These are phyloP conservation scores for Trichosanthes truncata DNA, from an alignment of 306 rosid genomes.

Conservation along the genomic window DNA sequence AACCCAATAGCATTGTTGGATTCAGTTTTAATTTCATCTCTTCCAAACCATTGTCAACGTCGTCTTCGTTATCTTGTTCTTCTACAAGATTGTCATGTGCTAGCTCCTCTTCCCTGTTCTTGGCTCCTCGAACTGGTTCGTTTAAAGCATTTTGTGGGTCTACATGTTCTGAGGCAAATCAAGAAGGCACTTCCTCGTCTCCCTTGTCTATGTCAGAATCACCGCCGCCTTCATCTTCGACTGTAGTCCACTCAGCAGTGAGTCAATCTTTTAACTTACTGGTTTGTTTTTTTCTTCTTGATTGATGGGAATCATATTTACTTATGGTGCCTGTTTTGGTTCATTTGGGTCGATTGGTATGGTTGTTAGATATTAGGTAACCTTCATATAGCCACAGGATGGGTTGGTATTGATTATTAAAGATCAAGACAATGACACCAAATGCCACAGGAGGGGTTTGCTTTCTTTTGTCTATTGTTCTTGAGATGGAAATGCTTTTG, in stretches of 20 bases:
- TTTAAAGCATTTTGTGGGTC: constrained; percentile 30
- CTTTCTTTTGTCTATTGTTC: neutral
- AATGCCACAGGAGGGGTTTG: neutral
- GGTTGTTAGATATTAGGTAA: neutral
- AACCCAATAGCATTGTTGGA: constrained; percentile 24
- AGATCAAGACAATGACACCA: neutral
- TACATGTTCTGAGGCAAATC: constrained; percentile 29
- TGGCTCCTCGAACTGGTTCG: constrained; percentile 26
- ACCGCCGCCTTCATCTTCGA: constrained; percentile 20
- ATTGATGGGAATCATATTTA: neutral
- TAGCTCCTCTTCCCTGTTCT: neutral
- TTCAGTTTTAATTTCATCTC: constrained; percentile 31
- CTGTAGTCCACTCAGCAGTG: constrained; percentile 28
- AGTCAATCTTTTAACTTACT: constrained; percentile 9
- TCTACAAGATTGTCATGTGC: constrained; percentile 10
- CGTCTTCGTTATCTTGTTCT: constrained; percentile 18
- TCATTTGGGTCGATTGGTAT: neutral
- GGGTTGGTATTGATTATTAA: neutral
- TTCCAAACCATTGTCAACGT: constrained; percentile 14
- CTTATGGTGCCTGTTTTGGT: neutral
- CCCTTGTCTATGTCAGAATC: constrained; percentile 12
- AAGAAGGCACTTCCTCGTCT: constrained; percentile 27
- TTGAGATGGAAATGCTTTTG: neutral
- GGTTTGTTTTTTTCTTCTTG: neutral
- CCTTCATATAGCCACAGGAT: neutral